Conservation (phyloP, 257 asterid species). For the Lavandula angustifolia region DNA sequence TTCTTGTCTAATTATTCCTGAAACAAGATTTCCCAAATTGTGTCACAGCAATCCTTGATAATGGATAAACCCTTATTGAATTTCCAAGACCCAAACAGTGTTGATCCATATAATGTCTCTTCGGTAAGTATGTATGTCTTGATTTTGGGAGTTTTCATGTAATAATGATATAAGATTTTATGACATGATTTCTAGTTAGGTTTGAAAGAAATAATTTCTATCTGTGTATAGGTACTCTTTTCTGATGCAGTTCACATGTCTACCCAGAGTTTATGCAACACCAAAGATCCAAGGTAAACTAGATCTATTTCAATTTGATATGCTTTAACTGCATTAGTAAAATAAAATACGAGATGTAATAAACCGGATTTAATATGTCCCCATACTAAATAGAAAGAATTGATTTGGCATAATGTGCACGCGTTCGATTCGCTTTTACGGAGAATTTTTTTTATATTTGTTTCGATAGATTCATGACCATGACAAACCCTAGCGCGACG, state of each 20-base stretch:
- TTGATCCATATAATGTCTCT: conserved; percentile 20
- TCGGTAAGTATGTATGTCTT: conserved; percentile 13
- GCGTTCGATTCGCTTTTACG: no score
- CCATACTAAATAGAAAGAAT: no score
- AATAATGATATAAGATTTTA: background rate
- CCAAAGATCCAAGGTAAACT: conserved; percentile 39
- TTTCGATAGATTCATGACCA: background rate
- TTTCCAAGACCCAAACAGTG: conserved; percentile 16
- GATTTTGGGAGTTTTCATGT: background rate
- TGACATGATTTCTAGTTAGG: no score
- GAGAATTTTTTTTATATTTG: no score
- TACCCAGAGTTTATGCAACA: conserved; percentile 21
- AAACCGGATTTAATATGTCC: no score
- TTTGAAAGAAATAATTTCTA: background rate
- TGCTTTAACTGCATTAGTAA: no score
- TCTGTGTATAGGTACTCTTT: conserved; percentile 24
- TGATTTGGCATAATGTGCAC: no score
- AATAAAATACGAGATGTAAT: no score
- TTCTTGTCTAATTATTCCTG: no score
- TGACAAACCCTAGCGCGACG: conserved; percentile 12
- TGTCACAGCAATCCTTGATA: conserved; percentile 27
- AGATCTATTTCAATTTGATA: background rate
- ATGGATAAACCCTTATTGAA: conserved; percentile 27
- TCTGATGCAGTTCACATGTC: conserved; percentile 28
- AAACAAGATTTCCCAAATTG: background rate